Base-by-base conservation (phyloP, 1,284 basidiomycete genomes). In the Cronartium quercuum region DNA sequence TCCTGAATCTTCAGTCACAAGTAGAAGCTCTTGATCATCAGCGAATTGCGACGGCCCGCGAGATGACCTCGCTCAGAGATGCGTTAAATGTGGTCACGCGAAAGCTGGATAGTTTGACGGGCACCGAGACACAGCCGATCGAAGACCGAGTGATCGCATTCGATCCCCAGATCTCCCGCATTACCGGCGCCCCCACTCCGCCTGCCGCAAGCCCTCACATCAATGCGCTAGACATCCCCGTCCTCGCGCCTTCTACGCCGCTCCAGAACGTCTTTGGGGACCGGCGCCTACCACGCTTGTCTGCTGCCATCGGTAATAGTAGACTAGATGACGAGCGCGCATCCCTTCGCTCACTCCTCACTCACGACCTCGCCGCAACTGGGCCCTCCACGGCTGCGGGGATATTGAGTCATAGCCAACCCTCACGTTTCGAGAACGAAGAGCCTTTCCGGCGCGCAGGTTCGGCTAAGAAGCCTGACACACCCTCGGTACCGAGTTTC, bases 191-290 rank as follows among this genome's bases (percentile, higher is more conserved):
- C 18, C n/a, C 29, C 5, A 6, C 29, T 29, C n/a, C 42, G n/a
- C 15, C 57, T 5, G 13, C 58, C 0, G 29, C 37, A 21, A n/a
- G n/a, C n/a, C n/a, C n/a, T n/a, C 65, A 66, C 15, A 35, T 15
- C 51, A 55, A 62, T 44, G 18, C 57, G 29, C 47, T 69, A 24
- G 67, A 69, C 35, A 69, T 69, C 34, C 67, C 67, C 15, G 67
- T 69, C 15, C 57, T 55, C 35, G 57, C 57, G 10, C 67, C 58
- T 10, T 60, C 57, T 15, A 41, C 60, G n/a, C 29, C 58, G 24
- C 51, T 51, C 9, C 24, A 51, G 66, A 58, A 58, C 63, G 13
- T 29, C 40, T 37, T 38, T 62, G 7, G 18, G 24, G 15, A 12
- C 34, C 60, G 3, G 9, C 60, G n/a, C 37, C 60, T 34, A 62